Base-by-base conservation (phyloP, 176 grass and related monocot genomes). In the Cocos nucifera region DNA sequence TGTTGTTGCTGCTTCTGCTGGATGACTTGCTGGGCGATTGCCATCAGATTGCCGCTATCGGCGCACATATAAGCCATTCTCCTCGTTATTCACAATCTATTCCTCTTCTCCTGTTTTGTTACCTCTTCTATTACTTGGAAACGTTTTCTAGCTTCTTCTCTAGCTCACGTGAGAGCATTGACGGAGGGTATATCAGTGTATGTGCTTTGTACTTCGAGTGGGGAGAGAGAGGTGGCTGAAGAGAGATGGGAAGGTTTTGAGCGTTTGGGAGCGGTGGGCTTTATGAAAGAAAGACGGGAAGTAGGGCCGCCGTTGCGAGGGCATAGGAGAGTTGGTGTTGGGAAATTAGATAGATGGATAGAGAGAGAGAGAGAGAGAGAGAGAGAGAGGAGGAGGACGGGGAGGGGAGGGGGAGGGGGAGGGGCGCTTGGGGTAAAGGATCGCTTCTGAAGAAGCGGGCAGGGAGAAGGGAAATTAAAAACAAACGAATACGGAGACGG, bases 11-110 rank as follows among this genome's bases (percentile, higher is more conserved):
- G 86, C 65, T 98, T 83, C 79, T 98, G 93, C 54, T 90, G 84
- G 26, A 98, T 98, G 24, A 98, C 87, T 75, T 98, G 93, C 70
- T 98, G 93, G 22, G 87, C 93, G 79, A 98, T 92, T 76, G 93
- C 93, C 93, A 98, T 98, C 60, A 98, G 93, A 83, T 98, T 98
- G 66, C 93, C 93, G 55, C 87, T 98, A 75, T 98, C 93, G 17
- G 87, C 85, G 75, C 93, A 98, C 93, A 98, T 98, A 73, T 85
- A 92, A 69, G 93, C 87, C 93, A 98, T 98, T 58, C 22, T 57
- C 61, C 75, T 22, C 52, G 8, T 8, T 22, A n/a, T 16, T 3
- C 58, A 64, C 35, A 44, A 44, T 8, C 25, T 27, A 14, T 30
- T 4, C 14, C 56, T 58, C 22, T 16, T 16, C 15, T 21, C 22